Evolutionary conservation across 768 basidiomycete species (phyloP), one percentile per base, ranked within the genome.

Genomic region (Melanogaster broomeanus): DNA sequence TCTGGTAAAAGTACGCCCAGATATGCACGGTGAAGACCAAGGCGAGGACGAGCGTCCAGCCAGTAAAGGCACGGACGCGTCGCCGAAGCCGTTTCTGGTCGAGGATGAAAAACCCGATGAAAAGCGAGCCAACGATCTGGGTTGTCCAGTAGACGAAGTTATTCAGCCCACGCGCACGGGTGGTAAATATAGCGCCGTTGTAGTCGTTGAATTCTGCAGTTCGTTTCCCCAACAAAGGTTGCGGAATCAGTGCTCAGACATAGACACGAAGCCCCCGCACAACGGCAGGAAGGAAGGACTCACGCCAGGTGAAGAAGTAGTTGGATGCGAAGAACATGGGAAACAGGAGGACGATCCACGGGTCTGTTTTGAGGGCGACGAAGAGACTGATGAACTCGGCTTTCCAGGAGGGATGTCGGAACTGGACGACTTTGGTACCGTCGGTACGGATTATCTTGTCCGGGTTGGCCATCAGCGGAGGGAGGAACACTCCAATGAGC

Each of bases 221-320:
- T n/a, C n/a, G n/a, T 56, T 57, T 54, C 54, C 59, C 31, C 43
- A 8, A 28, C 10, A 41, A 30, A 37, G 7, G n/a, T 19, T 4
- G 19, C 44, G 33, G n/a, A 19, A 42, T 49, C 13, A 48, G 48
- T 31, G n/a, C n/a, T n/a, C n/a, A n/a, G n/a, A 12, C n/a, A 30
- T 24, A 33, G 55, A 50, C n/a, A n/a, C n/a, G n/a, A n/a, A n/a
- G n/a, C n/a, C n/a, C n/a, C n/a, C n/a, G n/a, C n/a, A n/a, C n/a
- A n/a, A n/a, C n/a, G n/a, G n/a, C n/a, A n/a, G n/a, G n/a, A n/a
- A n/a, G 37, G 13, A 27, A 52, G 33, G 16, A 73, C 85, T 61
- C 51, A 88, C 88, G 87, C 87, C 87, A 90, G 11, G 89, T 82
- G 62, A 88, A 90, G 72, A 90, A 90, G 81, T 86, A 91, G 66